Conservation (phyloP, 2,329 filamentous ascomycete species). For the Proliferodiscus dingleyae region DNA sequence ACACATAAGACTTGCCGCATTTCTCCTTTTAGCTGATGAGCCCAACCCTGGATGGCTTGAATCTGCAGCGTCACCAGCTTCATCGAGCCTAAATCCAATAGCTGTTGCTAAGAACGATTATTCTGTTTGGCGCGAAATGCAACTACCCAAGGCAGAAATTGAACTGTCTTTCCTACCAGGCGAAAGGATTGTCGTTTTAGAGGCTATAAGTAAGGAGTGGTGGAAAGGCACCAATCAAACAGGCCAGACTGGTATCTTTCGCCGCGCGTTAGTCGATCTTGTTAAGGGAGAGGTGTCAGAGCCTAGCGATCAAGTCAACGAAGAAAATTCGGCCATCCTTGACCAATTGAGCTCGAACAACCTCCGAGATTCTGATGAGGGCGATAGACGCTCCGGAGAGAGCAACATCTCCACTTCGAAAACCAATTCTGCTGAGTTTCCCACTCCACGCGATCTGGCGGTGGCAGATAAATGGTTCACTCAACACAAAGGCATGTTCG, state of each 20-base stretch:
- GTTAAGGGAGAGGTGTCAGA: background rate
- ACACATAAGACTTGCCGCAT: background rate
- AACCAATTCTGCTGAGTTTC: background rate
- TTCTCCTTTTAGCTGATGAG: too few species aligned
- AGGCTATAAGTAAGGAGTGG: background rate
- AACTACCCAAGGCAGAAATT: background rate
- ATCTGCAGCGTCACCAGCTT: too few species aligned
- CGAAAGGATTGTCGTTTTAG: background rate
- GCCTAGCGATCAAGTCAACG: too few species aligned
- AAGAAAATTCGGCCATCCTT: too few species aligned
- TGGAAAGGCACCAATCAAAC: background rate
- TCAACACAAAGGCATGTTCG: background rate
- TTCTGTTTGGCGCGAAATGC: too few species aligned
- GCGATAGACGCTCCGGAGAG: too few species aligned
- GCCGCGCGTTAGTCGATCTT: background rate
- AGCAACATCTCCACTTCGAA: too few species aligned
- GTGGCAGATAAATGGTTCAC: background rate
- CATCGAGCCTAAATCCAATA: too few species aligned
- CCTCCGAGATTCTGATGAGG: too few species aligned
- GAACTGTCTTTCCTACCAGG: background rate
- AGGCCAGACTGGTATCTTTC: background rate
- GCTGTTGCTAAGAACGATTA: too few species aligned
- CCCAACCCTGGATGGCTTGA: too few species aligned
- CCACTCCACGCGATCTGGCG: background rate
- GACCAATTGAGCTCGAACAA: too few species aligned